Evolutionary conservation across 225 moss, liverwort and hornwort genomes (phyloP).

Genomic region (Bryum argenteum): DNA sequence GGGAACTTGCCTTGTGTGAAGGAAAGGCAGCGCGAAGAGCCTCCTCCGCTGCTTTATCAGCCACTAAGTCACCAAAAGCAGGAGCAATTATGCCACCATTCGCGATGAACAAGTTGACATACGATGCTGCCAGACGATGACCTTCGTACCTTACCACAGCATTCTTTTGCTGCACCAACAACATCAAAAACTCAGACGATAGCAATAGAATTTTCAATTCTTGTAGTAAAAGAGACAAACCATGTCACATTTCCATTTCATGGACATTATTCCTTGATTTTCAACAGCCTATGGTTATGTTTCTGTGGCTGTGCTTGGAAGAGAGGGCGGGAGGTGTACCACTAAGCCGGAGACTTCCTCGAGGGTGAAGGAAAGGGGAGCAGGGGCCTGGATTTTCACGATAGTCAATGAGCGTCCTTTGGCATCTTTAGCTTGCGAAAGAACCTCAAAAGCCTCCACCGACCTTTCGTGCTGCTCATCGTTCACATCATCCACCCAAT

Average conservation of each 20-base stretch:
- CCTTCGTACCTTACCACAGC: constrained; percentile 60
- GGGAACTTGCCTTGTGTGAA: constrained; percentile 53
- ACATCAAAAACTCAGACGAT: constrained; percentile 10
- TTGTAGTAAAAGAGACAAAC: too few species aligned
- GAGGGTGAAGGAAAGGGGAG: constrained; percentile 56
- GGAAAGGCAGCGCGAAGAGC: constrained; percentile 71
- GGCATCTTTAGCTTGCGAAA: constrained; percentile 71
- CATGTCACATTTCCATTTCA: too few species aligned
- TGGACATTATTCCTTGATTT: too few species aligned
- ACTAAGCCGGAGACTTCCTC: constrained; percentile 69
- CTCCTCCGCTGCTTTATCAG: constrained; percentile 69
- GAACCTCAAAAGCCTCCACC: constrained; percentile 63
- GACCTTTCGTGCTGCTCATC: constrained; percentile 86
- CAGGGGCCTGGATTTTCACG: constrained; percentile 70
- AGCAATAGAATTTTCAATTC: too few species aligned
- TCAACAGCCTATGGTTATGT: too few species aligned
- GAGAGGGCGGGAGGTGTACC: constrained; percentile 39
- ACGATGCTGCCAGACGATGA: constrained; percentile 72
- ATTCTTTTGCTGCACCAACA: constrained; percentile 47
- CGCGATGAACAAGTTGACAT: constrained; percentile 81
- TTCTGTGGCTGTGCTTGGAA: too few species aligned
- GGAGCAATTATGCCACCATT: constrained; percentile 90
- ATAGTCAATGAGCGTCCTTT: constrained; percentile 68
- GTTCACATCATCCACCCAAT: constrained; percentile 82
- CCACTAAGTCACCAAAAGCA: constrained; percentile 68